Evolutionary conservation across 2,329 filamentous ascomycete genomes (phyloP), one percentile per base, ranked within the genome.

Genomic region (Aspergillus tanneri): DNA sequence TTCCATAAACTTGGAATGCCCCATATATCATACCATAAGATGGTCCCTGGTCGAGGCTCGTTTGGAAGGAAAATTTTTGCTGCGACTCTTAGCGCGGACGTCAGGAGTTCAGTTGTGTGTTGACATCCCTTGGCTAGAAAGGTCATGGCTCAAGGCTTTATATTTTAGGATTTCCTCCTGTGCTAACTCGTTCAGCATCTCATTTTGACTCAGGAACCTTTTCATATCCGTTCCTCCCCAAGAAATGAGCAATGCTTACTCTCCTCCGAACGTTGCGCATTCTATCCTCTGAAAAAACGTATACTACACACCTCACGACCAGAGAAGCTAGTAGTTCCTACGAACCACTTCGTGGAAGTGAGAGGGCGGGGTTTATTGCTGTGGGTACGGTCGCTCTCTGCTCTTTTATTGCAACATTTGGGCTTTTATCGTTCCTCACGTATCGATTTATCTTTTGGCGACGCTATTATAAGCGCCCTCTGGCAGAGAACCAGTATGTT

Each of bases 401-500:
- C 42, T 78, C 76, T 2, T 60, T 62, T 44, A 16, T 55, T 5
- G 57, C 59, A 2, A 46, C 56, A 2, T 25, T 60, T 5, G 16
- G 44, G 22, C 64, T 77, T 2, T 62, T 77, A 5, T 52, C 54
- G 22, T 76, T 76, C 62, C 70, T 79, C 53, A 77, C 75, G 4
- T 72, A 77, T 53, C 72, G 75, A 16, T 64, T 79, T 37, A 63
- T 78, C 23, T 72, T 70, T 51, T 79, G 76, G 76, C 64, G 71
- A 27, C 70, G 65, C 47, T 72, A 75, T 52, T 76, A 77, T 54
- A 72, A 71, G 44, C 65, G 69, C 49, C 73, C 74, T 36, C 71
- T 78, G 27, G 72, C 72, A 14, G 71, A 76, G 57, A 79, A 79
- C 54, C 76, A 79, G 63, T 78, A 76, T 43, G 69, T 78, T 34